Evolutionary conservation across 129 eudicot genomes (phyloP).

Genomic region (Gnaphalium uliginosum): DNA sequence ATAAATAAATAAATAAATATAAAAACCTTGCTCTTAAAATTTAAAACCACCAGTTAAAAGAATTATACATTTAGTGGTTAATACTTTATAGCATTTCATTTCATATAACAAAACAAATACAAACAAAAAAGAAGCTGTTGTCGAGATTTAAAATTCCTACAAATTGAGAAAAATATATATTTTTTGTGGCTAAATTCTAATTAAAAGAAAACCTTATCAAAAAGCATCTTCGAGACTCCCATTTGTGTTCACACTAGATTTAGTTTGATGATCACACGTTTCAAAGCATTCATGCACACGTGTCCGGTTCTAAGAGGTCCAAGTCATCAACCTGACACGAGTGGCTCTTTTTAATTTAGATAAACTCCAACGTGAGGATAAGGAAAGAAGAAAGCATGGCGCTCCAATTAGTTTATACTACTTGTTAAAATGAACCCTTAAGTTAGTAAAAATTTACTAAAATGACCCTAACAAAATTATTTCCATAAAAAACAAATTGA

Average conservation of each 20-base stretch:
- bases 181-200: constrained; percentile 25
- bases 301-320: constrained; percentile 21
- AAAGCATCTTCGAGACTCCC: constrained; percentile 25
- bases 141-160: not conserved
- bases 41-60: not conserved
- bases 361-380: constrained; percentile 34
- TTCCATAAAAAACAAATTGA: too few species aligned
- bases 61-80: constrained; percentile 21
- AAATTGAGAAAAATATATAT: not conserved
- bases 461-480: constrained; percentile 8
- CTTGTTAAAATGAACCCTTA: not conserved
- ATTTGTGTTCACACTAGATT: constrained; percentile 34
- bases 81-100: constrained; percentile 1
- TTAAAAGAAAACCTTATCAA: constrained; percentile 31
- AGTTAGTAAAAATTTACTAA: not conserved
- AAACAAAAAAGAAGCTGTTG: constrained; percentile 16
- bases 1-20: too few species aligned
- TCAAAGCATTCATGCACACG: constrained; percentile 18
- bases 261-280: constrained; percentile 37
- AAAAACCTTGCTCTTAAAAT: not conserved
- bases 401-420: constrained; percentile 6
- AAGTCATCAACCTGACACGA: constrained; percentile 37
- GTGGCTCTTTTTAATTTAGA: constrained; percentile 38
- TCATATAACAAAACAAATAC: not conserved
- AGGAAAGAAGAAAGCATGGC: constrained; percentile 31